Evolutionary conservation across 345 rosid species (phyloP), one percentile per base, ranked within the genome.

Genomic region (Isatis tinctoria): DNA sequence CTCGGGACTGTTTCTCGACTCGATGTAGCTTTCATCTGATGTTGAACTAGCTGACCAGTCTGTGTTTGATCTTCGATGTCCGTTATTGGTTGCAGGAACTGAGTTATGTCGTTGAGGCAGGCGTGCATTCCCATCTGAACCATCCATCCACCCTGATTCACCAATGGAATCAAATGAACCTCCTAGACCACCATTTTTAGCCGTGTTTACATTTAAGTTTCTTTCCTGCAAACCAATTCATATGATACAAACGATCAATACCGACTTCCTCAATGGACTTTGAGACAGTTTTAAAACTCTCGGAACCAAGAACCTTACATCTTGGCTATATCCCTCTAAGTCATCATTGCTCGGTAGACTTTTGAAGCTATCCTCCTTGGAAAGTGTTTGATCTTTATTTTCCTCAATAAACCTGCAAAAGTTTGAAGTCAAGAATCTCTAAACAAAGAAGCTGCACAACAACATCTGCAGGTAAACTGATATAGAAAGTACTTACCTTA

Each of bases 31-130:
- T 72, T 86, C 91, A 60, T 95, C 98, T 36, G 98, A 94, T 75
- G 81, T 86, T 60, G 97, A 95, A 70, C 88, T 87, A 41, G 85
- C 72, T 41, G 97, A 94, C 98, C 96, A 94, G 39, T 91, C 97
- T n/a, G 97, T 91, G 79, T 83, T 88, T 67, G 96, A 86, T 74
- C 96, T 85, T 48, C 61, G 71, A 58, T 89, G 96, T 37, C 77
- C 66, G 10, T 77, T 79, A 58, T 63, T 81, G 24, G 60, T 60
- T 10, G 69, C 80, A 56, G 86, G 89, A 67, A 82, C 81, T 8
- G 91, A 84, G 64, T 86, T 82, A 60, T 83, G 85, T 51, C 83
- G 82, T 37, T 71, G 64, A 73, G 78, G 70, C 36, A 78, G 53
- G 17, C 65, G 71, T 13, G 60, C 27, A 54, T 60, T 80, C 48